These are phyloP conservation scores for Isatis lusitanica DNA, from an alignment of 441 rosid genomes.

Conservation along the genomic window DNA sequence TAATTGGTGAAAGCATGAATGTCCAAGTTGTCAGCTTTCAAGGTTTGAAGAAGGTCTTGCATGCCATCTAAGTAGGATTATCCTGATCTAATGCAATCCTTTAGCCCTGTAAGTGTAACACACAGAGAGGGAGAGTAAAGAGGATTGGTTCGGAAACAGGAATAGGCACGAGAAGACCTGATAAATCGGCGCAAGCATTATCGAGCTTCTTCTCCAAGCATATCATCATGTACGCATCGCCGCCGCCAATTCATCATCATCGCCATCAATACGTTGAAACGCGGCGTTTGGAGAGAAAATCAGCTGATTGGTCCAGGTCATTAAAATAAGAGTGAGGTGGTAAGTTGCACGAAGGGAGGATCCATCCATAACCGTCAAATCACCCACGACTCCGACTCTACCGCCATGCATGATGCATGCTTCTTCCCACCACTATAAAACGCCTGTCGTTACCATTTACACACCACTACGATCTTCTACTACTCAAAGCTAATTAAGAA, in stretches of 20 bases:
- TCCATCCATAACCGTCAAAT: neutral
- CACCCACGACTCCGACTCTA: slow-evolving; percentile 22
- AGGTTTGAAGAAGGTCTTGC: slow-evolving; percentile 58
- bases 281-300: slow-evolving; percentile 5
- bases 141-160: neutral
- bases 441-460: neutral
- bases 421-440: neutral
- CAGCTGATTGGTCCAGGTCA: slow-evolving; percentile 28
- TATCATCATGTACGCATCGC: neutral
- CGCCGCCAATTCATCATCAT: slow-evolving; percentile 2
- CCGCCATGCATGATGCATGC: slow-evolving; percentile 8
- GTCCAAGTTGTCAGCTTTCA: slow-evolving; percentile 61
- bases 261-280: neutral
- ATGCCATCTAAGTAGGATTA: slow-evolving; percentile 77
- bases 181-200: too few species aligned
- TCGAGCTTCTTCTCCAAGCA: too few species aligned
- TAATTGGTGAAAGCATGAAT: slow-evolving; percentile 95
- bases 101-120: slow-evolving; percentile 51
- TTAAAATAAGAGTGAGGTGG: neutral
- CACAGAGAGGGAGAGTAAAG: neutral
- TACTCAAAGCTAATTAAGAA: neutral
- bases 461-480: neutral
- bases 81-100: slow-evolving; percentile 68
- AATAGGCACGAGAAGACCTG: neutral
- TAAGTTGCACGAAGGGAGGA: neutral